Conservation (phyloP, 2,329 filamentous ascomycete species). For the Truncatella angustata region DNA sequence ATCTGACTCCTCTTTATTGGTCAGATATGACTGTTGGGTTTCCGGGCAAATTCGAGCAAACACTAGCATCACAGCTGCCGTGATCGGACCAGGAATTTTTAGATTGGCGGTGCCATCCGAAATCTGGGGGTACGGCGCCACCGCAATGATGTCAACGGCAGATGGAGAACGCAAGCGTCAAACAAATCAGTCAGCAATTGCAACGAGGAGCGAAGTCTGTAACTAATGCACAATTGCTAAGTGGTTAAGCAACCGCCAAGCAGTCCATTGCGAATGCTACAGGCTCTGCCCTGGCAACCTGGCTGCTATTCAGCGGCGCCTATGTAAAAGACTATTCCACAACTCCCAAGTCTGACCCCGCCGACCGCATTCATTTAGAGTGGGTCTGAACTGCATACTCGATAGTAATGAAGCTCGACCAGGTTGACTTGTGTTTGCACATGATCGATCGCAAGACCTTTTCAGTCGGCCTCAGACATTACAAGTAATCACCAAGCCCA, state of each 20-base stretch:
- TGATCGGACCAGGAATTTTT: conserved; percentile 24
- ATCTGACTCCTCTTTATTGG: not conserved
- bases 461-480: no score
- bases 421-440: no score
- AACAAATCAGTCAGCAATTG: not conserved
- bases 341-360: no score
- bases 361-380: no score
- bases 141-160: conserved; percentile 4
- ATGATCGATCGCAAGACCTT: no score
- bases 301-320: no score
- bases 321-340: no score
- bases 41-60: not conserved
- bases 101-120: not conserved
- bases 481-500: not conserved
- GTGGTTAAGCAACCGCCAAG: no score
- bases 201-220: not conserved
- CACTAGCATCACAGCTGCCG: conserved; percentile 14
- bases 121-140: not conserved
- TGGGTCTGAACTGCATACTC: not conserved
- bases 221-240: not conserved
- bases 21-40: not conserved
- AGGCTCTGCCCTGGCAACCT: no score
- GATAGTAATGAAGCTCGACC: no score
- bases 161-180: not conserved
- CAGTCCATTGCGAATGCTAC: no score